Conservation (phyloP, 805 yeast species). For the Wickerhamiella lipophila region DNA sequence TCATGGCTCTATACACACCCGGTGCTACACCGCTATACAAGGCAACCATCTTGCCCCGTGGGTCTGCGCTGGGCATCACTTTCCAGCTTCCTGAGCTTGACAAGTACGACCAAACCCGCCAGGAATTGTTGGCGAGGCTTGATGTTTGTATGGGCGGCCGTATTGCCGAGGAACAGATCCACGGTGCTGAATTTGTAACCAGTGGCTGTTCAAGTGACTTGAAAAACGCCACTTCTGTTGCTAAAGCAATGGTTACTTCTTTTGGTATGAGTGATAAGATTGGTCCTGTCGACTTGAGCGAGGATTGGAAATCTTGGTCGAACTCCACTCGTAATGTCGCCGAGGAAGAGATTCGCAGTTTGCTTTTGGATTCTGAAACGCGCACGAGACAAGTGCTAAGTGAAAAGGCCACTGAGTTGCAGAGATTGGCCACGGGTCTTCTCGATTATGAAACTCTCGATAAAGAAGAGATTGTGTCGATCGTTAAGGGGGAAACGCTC, state of each 20-base stretch:
- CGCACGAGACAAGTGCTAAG: conserved; percentile 61
- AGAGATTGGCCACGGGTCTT: conserved; percentile 82
- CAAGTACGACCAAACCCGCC: conserved; percentile 81
- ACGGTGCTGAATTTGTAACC: conserved; percentile 86
- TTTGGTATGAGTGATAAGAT: conserved; percentile 92
- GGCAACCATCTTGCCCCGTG: conserved; percentile 94
- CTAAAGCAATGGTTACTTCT: conserved; percentile 91
- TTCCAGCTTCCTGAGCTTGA: conserved; percentile 98
- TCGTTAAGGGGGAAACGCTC: conserved; percentile 67
- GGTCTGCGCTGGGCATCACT: conserved; percentile 91
- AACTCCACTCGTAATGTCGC: conserved; percentile 78
- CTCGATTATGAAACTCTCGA: conserved; percentile 91
- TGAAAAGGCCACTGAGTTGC: conserved; percentile 55
- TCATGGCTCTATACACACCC: conserved; percentile 86
- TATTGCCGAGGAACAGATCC: conserved; percentile 85
- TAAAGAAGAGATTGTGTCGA: conserved; percentile 76
- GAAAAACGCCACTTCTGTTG: conserved; percentile 78
- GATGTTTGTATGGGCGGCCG: conserved; percentile 99
- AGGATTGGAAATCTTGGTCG: conserved; percentile 93
- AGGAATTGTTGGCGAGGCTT: conserved; percentile 77
- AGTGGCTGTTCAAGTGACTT: conserved; percentile 92
- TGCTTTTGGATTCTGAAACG: conserved; percentile 61
- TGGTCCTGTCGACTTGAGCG: conserved; percentile 84
- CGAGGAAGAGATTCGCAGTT: conserved; percentile 75
- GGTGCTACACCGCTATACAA: conserved; percentile 94